These are phyloP conservation scores for Umbelopsis sp. DNA, from an alignment of 192 early-diverging fungal species.

Conservation along the genomic window DNA sequence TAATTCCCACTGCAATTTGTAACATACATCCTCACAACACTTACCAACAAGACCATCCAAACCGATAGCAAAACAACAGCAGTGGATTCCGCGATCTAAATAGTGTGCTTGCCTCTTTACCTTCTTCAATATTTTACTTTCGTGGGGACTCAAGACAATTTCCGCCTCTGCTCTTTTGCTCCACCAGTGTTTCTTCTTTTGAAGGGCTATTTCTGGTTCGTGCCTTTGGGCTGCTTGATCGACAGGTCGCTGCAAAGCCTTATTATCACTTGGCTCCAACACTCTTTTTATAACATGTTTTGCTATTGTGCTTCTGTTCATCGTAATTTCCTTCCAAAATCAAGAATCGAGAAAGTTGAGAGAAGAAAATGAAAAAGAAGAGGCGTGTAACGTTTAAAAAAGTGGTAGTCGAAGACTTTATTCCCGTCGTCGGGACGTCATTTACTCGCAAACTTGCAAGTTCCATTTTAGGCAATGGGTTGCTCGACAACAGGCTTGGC, in stretches of 20 bases:
- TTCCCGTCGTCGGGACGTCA: too few relatives aligned
- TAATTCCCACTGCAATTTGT: not conserved
- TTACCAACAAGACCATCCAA: constrained; percentile 53
- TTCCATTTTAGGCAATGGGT: too few relatives aligned
- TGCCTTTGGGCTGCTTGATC: constrained; percentile 21
- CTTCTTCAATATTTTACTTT: constrained; percentile 30
- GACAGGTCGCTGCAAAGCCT: constrained; percentile 14
- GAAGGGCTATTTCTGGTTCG: not conserved
- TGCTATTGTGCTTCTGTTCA: not conserved
- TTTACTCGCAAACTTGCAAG: too few relatives aligned
- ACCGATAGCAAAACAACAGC: constrained; percentile 44
- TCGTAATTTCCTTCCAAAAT: not conserved
- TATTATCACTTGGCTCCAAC: not conserved
- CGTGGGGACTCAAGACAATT: constrained; percentile 28
- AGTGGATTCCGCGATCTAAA: constrained; percentile 46
- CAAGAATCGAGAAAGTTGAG: not conserved
- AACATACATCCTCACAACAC: not conserved
- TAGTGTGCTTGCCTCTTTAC: constrained; percentile 47
- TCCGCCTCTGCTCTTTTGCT: constrained; percentile 26
- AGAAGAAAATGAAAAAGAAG: not conserved
- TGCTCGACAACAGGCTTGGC: too few relatives aligned
- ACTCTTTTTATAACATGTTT: not conserved
- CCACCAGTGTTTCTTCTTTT: constrained; percentile 28
- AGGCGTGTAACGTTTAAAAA: not conserved
- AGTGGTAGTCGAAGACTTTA: too few relatives aligned